These are phyloP conservation scores for Primulina tabacum DNA, from an alignment of 257 asterid species.

Conservation along the genomic window DNA sequence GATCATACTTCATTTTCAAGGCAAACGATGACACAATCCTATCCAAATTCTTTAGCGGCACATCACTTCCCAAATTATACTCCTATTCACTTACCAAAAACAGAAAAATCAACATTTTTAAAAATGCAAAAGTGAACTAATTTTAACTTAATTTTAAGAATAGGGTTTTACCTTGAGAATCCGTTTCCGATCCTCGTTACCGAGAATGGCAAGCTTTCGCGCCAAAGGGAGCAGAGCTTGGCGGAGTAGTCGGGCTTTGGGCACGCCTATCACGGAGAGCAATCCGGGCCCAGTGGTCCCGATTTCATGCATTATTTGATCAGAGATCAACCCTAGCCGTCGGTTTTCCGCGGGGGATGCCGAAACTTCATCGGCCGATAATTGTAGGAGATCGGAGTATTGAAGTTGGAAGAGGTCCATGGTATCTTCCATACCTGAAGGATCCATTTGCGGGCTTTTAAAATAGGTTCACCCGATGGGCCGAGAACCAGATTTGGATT, in stretches of 20 bases:
- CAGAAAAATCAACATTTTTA: background rate
- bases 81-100: constrained; percentile 27
- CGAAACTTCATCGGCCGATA: constrained; percentile 21
- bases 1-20: constrained; percentile 38
- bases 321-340: constrained; percentile 24
- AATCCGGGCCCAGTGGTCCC: constrained; percentile 54
- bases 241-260: constrained; percentile 35
- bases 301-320: constrained; percentile 34
- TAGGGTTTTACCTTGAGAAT: constrained; percentile 37
- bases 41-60: constrained; percentile 37
- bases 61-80: constrained; percentile 48
- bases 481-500: background rate
- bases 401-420: constrained; percentile 35
- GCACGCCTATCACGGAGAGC: constrained; percentile 39
- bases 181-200: constrained; percentile 34
- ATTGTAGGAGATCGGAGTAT: constrained; percentile 32
- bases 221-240: constrained; percentile 40
- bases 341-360: constrained; percentile 21
- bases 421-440: constrained; percentile 12
- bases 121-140: background rate
- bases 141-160: background rate
- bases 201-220: constrained; percentile 44
- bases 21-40: constrained; percentile 44
- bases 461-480: background rate
- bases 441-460: background rate